Base-by-base conservation (phyloP, 23 red algal species). In the Cyanidioschyzon merolae region DNA sequence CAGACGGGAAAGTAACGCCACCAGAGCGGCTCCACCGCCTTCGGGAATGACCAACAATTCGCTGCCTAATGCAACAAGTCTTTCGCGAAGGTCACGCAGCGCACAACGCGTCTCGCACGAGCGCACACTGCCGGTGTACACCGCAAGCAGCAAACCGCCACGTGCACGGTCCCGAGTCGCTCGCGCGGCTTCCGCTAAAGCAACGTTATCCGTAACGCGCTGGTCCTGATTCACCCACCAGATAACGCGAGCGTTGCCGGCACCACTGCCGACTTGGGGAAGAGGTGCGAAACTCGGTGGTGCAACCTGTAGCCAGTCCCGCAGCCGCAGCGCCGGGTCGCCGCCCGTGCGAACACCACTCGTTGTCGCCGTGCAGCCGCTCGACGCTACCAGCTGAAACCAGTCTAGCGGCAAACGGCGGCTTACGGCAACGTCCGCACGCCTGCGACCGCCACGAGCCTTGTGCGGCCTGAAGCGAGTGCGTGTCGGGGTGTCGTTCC, bases 191-290 rank as follows among this genome's bases (percentile, higher is more conserved):
- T 25, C 63, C 63, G 63, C 63, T 27, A 71, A 27, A 25, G 63
- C 63, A 7, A 12, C 63, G 29, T 71, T 71, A 32, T 71, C 63
- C 29, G 21, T 7, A 25, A 71, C 7, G 12, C 63, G 63, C 63
- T 32, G 21, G 63, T 71, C 63, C 32, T 71, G n/a, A 27, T 71
- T 71, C n/a, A 71, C 32, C 63, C 63, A 71, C 63, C 63, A 71
- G 7, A 71, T 27, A 3, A 71, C 29, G n/a, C 63, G 63, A 7
- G 21, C n/a, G 29, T 71, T 25, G 21, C n/a, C 63, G 63, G 21
- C 63, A 3, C 63, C 63, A 3, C 63, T 27, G 30, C n/a, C 63
- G 63, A 35, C 63, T 35, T 32, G 12, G 30, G n/a, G n/a, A 27
- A 35, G 63, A 7, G 63, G 63, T 3, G 12, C n/a, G 7, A 71